A percentile compares a stretch with the other conserved stretches of the same genome.
phyloP scores from a whole-genome alignment of 352 stramenopile genomes.

The Elongisporangium anandrum region DNA sequence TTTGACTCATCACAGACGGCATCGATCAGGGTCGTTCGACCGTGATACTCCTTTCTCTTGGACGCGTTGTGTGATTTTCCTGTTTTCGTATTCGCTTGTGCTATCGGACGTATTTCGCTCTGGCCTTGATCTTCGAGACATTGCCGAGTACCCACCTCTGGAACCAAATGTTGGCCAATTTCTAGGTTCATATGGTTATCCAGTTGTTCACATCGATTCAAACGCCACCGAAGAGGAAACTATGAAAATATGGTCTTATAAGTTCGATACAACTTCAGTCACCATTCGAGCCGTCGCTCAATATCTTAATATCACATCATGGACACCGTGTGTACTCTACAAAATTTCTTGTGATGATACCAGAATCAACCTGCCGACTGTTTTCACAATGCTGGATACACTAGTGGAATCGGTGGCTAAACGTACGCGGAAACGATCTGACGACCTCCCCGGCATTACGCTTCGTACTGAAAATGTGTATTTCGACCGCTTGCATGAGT shows the following conservation, averaged over 20 bases:
- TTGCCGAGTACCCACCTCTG: not conserved
- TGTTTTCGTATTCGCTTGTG: not conserved
- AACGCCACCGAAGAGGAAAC: not conserved
- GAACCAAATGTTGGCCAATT: not conserved
- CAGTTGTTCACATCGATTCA: not conserved
- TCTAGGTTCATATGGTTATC: not conserved
- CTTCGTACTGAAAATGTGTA: not conserved
- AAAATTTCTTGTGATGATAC: not conserved
- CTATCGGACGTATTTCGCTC: not conserved
- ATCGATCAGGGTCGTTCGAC: not conserved
- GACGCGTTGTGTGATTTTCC: not conserved
- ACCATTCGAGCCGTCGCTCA: not conserved
- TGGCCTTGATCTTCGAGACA: not conserved
- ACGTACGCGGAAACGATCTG: not conserved
- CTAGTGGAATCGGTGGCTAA: not conserved
- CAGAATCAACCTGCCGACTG: not conserved
- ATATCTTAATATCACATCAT: not conserved
- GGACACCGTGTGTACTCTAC: not conserved
- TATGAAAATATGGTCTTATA: not conserved
- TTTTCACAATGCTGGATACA: not conserved
- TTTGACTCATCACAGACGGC: not conserved
- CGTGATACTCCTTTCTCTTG: not conserved
- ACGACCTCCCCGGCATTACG: not conserved
- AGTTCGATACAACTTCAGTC: not conserved
- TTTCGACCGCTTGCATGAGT: not conserved